Conservation (phyloP, 805 yeast species). For the Candida suzukii region DNA sequence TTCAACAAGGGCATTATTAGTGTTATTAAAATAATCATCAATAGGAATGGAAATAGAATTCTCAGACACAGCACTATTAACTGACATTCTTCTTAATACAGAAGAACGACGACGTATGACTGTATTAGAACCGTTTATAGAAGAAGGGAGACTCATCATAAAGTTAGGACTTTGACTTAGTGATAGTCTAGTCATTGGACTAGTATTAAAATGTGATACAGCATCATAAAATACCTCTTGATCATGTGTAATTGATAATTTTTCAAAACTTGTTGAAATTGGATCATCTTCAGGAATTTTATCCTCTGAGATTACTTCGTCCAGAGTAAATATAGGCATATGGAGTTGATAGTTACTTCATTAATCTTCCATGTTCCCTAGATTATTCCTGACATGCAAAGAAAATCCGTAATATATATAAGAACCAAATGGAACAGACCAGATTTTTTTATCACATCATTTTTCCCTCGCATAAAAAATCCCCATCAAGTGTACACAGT, state of each 20-base stretch:
- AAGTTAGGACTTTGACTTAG: background rate
- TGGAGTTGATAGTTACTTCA: too few relatives aligned
- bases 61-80: conserved; percentile 11
- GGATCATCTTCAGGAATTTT: background rate
- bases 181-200: background rate
- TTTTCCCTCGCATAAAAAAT: too few relatives aligned
- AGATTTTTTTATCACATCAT: too few relatives aligned
- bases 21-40: background rate
- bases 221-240: too few relatives aligned
- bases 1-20: conserved; percentile 11
- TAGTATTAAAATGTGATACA: too few relatives aligned
- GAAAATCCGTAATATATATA: too few relatives aligned
- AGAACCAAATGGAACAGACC: too few relatives aligned
- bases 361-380: too few relatives aligned
- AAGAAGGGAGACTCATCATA: too few relatives aligned
- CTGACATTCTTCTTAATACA: conserved; percentile 21
- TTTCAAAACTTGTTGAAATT: background rate
- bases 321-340: background rate
- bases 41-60: conserved; percentile 2
- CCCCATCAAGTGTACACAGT: too few relatives aligned
- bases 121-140: background rate
- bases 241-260: background rate
- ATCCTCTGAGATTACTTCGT: background rate
- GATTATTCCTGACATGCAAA: too few relatives aligned
- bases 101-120: conserved; percentile 19